Base-by-base conservation (phyloP, 192 early-diverging fungal species). In the Coemansia sp. region DNA sequence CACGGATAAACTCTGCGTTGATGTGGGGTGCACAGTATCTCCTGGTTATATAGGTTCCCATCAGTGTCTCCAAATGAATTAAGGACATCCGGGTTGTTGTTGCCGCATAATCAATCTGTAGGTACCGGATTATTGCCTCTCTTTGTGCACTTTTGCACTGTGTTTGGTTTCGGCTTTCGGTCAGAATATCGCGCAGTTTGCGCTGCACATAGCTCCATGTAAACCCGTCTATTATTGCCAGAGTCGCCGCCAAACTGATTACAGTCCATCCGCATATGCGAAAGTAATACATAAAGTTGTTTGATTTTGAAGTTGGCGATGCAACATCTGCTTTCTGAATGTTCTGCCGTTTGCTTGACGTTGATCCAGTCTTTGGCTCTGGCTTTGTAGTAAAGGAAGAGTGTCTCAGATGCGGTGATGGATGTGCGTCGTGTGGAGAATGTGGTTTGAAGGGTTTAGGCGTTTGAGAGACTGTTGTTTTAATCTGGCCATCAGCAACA, bases 21-120 rank as follows among this genome's bases (percentile, higher is more conserved):
- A 68, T 61, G 21, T 57, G 59, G 21, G 67, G 67, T 6, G 67
- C 67, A 13, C 59, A 68, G 49, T 50, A n/a, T 2, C 48, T 10
- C 4, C 12, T 45, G 9, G 50, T 44, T 13, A 61, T 9, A n/a
- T 61, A 54, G 32, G 44, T 41, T 3, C 13, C 16, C 15, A 54
- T 15, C 18, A 40, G 32, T 12, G 38, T 39, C 37, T 68, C 59
- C 9, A 68, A 1, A 18, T 26, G 37, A 2, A 68, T 38, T 5
- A 68, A 4, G 1, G 23, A 3, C 39, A 53, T 47, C 13, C 59
- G 57, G 5, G 42, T 40, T 4, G 43, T 48, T 53, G 47, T 16
- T 15, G 44, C 6, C 2, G 47, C 23, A 26, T 61, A 60, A 19
- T 68, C 67, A 9, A 54, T 10, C 58, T 61, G 37, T 4, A 68